Base-by-base conservation (phyloP, 2,329 filamentous ascomycete species). In the Pseudogymnoascus sp. region DNA sequence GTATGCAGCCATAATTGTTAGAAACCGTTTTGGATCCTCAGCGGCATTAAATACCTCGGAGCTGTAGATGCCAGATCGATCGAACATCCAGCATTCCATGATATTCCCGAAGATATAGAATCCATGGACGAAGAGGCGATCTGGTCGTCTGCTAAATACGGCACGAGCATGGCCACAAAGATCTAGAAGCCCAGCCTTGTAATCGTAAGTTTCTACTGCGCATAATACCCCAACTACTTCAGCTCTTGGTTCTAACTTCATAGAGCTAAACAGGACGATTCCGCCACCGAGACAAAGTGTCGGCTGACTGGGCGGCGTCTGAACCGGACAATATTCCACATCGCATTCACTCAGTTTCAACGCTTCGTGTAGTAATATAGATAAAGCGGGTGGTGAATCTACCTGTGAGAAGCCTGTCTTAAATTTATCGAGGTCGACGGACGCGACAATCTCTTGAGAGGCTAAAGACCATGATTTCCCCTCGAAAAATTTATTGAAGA, bases 71-170 rank as follows among this genome's bases (percentile, higher is more conserved):
- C 74, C 73, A 60, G 72, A 74, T 63, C 74, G 68, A 67, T 75
- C 74, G 67, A 76, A 75, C 40, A 73, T 67, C 72, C 71, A 75
- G 40, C 73, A 62, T 62, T 75, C 72, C 2, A 74, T 64, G 12
- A 68, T 45, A 27, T 70, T 69, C 18, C 69, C 70, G 42, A 69
- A 68, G 55, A 75, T 69, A 62, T 71, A 71, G 60, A 76, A 74
- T 61, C 71, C 74, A 64, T 74, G 72, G 40, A 76, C 63, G 64
- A 75, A 76, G 55, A 70, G 67, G n/a, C 72, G 71, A 9, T 69
- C 71, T 15, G 71, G 69, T 63, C 75, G 71, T 61, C 61, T 68
- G 25, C 61, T 60, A 42, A 75, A 75, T 27, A 75, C 67, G 33
- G 67, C 52, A 62, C 65, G 61, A 39, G 61, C 63, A 18, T 65